Percentiles rank a stretch among this genome's conserved stretches.
Evolutionary conservation across 1,284 basidiomycete species (phyloP).

Genomic region (Malassezia sp.): DNA sequence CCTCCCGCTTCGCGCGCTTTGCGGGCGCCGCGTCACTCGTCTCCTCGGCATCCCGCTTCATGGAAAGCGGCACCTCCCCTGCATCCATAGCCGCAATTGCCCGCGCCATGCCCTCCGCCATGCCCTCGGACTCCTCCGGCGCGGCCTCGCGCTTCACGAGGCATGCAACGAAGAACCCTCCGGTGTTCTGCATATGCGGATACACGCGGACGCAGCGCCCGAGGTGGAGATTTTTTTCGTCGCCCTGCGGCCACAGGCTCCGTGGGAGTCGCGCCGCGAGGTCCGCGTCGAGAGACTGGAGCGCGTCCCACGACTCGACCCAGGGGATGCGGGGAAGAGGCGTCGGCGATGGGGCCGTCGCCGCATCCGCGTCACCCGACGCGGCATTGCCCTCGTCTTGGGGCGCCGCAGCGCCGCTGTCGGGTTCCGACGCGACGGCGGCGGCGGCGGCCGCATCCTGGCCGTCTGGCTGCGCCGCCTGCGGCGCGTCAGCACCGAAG

Average conservation of each 20-base stretch:
- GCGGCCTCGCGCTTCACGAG: slow-evolving; percentile 53
- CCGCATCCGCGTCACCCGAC: slow-evolving; percentile 6
- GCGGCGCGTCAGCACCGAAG: slow-evolving; percentile 16
- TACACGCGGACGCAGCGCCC: slow-evolving; percentile 51
- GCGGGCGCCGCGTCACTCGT: slow-evolving; percentile 13
- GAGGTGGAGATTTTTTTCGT: slow-evolving; percentile 31
- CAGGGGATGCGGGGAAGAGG: slow-evolving; percentile 33
- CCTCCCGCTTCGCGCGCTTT: slow-evolving; percentile 21
- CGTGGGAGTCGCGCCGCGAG: slow-evolving; percentile 30
- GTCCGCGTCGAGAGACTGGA: slow-evolving; percentile 30
- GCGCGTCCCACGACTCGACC: slow-evolving; percentile 35
- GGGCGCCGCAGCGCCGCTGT: neutral
- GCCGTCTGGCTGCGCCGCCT: slow-evolving; percentile 12
- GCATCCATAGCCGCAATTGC: slow-evolving; percentile 33
- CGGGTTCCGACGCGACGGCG: neutral
- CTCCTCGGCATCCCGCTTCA: slow-evolving; percentile 8
- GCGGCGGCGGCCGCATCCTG: slow-evolving; percentile 14
- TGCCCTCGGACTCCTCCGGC: slow-evolving; percentile 25
- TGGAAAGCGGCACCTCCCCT: neutral
- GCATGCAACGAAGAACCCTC: slow-evolving; percentile 92
- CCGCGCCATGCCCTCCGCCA: slow-evolving; percentile 39
- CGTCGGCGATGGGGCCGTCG: slow-evolving; percentile 1
- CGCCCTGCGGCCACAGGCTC: slow-evolving; percentile 43
- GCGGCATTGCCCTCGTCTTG: no score
- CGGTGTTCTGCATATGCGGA: slow-evolving; percentile 90